Base-by-base conservation (phyloP, 768 basidiomycete genomes). In the Lentinula sp. region DNA sequence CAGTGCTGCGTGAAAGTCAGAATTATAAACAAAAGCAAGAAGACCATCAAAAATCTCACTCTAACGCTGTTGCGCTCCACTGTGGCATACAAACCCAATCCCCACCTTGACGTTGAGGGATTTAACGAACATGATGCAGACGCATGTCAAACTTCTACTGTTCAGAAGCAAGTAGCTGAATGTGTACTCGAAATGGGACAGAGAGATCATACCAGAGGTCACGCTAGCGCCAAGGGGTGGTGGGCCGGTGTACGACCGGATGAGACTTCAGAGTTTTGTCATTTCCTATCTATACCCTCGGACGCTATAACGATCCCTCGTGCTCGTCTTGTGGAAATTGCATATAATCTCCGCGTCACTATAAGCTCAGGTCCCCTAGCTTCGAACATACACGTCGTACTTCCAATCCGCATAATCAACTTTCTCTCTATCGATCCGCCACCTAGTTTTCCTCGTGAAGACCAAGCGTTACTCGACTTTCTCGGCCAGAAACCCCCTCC, bases 371-470 rank as follows among this genome's bases (percentile, higher is more conserved):
- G 87, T 9, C 71, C 82, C 15, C 72, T 87, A 23, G 76, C 81
- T 2, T 77, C 87, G 9, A 86, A 90, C 59, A 76, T 93, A 35
- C 79, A 82, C 59, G 88, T 88, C 62, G 84, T 83, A 20, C 70
- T 95, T 8, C 94, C 94, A 0, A 75, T 94, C 64, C 79, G 81
- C 16, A 83, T 95, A 66, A 78, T 94, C 75, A 94, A 88, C 69
- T 91, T 92, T 73, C 73, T 94, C 33, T 95, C 93, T 12, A 77
- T 97, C 64, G 92, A 95, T 70, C 91, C 92, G 20, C 88, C 88
- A 12, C 86, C 87, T 41, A 74, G 70, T 45, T 68, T 65, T 41
- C 65, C 71, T 42, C 67, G 66, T 10, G 41, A 64, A 39, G 63
- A 66, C 67, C 69, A 39, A 57, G 66, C 2, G 64, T 18, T 18